Percentiles rank a stretch among this genome's conserved stretches.
phyloP scores from a whole-genome alignment of 2,329 filamentous ascomycete species.

The Epichloe gansuensis region DNA sequence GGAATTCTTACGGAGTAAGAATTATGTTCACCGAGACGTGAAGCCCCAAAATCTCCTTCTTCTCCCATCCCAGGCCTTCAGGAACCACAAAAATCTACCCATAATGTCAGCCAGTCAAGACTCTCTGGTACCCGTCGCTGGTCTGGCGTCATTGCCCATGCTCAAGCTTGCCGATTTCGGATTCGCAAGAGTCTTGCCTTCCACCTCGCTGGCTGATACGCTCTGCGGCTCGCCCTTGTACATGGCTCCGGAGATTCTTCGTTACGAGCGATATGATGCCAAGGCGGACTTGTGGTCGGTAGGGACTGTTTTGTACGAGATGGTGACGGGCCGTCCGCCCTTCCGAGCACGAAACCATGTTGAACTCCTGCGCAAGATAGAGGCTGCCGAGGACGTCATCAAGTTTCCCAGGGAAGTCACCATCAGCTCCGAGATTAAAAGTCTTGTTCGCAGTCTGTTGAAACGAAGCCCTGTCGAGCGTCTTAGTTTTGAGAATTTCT shows the following conservation, averaged over 20 bases:
- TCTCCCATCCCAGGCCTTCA: constrained; percentile 65
- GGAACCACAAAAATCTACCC: constrained; percentile 38
- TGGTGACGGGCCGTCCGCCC: constrained; percentile 81
- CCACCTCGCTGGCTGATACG: constrained; percentile 86
- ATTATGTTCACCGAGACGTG: constrained; percentile 91
- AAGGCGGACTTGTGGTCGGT: constrained; percentile 97
- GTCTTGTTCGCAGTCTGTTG: constrained; percentile 64
- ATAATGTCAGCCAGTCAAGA: constrained; percentile 67
- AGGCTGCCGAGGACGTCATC: constrained; percentile 75
- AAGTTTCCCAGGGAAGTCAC: constrained; percentile 62
- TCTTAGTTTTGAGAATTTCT: constrained; percentile 77
- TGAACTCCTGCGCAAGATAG: constrained; percentile 83
- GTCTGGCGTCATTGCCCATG: constrained; percentile 78
- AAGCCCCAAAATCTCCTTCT: constrained; percentile 94
- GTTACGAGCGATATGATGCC: constrained; percentile 94
- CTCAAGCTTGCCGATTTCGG: constrained; percentile 97
- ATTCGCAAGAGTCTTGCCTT: constrained; percentile 85
- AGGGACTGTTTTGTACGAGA: constrained; percentile 88
- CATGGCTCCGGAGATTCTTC: constrained; percentile 95
- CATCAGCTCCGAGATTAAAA: constrained; percentile 65
- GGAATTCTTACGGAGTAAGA: constrained; percentile 70
- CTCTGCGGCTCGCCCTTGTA: constrained; percentile 93
- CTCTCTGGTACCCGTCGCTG: constrained; percentile 67
- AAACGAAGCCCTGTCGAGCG: constrained; percentile 79
- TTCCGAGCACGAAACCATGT: constrained; percentile 92